Percentiles rank a stretch among this genome's conserved stretches.
Evolutionary conservation across 2,329 filamentous ascomycete genomes (phyloP).

Genomic region (Fusarium tuaranense): DNA sequence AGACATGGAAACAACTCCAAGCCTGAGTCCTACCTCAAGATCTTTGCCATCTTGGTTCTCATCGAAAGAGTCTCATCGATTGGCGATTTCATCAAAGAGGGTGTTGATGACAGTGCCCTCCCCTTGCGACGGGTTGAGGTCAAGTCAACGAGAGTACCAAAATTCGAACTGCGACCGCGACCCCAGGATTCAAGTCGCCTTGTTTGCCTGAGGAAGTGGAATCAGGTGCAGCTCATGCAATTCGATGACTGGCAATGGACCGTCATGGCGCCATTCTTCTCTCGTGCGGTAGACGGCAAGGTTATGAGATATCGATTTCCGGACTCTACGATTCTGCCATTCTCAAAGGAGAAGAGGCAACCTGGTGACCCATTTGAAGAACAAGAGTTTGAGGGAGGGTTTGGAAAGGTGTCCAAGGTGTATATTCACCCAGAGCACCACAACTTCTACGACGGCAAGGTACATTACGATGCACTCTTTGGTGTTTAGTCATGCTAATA

Average conservation of each 20-base stretch:
- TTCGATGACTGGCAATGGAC: constrained; percentile 19
- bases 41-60: constrained; percentile 9
- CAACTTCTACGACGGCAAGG: neutral
- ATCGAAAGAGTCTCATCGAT: neutral
- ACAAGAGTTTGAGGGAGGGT: neutral
- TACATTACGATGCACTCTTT: no score
- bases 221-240: neutral
- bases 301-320: neutral
- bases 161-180: neutral
- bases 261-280: constrained; percentile 9
- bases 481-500: neutral
- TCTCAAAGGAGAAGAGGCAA: neutral
- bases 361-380: neutral
- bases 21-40: neutral
- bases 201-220: neutral
- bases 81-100: neutral
- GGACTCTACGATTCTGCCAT: neutral
- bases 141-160: neutral
- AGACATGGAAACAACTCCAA: neutral
- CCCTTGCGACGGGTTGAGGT: neutral
- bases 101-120: neutral
- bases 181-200: neutral
- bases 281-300: neutral
- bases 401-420: constrained; percentile 12
- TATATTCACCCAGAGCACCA: constrained; percentile 7